Conservation (phyloP, 2,329 filamentous ascomycete species). For the Penicillium rolfsii region DNA sequence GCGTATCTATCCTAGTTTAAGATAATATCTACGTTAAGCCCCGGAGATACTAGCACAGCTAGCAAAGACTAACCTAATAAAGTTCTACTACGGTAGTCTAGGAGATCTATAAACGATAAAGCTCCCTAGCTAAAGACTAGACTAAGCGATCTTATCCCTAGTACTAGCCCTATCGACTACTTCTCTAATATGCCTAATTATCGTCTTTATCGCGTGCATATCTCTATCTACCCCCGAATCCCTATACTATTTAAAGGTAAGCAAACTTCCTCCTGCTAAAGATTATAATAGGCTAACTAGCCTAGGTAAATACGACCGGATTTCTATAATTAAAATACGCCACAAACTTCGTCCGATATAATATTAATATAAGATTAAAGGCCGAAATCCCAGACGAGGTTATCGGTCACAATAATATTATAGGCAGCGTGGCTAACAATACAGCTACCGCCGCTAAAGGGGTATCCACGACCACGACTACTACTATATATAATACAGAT, state of each 20-base stretch:
- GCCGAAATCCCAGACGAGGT: constrained; percentile 2
- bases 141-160: neutral
- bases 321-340: neutral
- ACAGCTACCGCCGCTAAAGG: neutral
- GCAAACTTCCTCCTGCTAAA: neutral
- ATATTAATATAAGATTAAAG: neutral
- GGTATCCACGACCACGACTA: neutral
- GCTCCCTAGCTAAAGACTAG: constrained; percentile 1
- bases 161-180: neutral
- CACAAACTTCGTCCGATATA: neutral
- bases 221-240: neutral
- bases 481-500: neutral
- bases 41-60: no score
- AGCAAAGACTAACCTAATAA: no score
- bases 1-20: no score
- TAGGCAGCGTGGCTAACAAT: neutral
- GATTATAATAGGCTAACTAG: neutral
- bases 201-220: constrained; percentile 1
- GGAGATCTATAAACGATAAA: neutral
- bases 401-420: neutral
- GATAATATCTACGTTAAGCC: no score
- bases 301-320: neutral
- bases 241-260: constrained; percentile 6
- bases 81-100: no score
- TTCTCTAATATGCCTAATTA: neutral